These are phyloP conservation scores for Fistulinella staudtii DNA, from an alignment of 1,284 basidiomycete genomes.

Conservation along the genomic window DNA sequence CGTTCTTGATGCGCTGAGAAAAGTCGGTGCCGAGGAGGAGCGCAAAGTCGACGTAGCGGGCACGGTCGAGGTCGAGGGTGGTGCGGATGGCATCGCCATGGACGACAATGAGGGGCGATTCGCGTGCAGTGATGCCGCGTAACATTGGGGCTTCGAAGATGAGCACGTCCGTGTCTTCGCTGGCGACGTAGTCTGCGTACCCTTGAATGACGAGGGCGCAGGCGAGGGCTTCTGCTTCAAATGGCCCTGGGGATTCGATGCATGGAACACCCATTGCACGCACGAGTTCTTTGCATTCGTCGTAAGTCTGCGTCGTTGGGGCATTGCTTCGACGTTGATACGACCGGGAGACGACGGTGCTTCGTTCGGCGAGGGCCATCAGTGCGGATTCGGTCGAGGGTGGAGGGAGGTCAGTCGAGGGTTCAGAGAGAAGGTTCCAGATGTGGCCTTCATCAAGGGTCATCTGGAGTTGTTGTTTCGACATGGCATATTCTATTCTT, in stretches of 20 bases:
- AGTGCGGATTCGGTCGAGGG: constrained; percentile 30
- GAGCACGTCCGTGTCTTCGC: constrained; percentile 84
- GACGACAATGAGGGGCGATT: constrained; percentile 57
- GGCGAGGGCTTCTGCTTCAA: constrained; percentile 82
- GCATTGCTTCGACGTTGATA: constrained; percentile 57
- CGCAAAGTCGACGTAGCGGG: constrained; percentile 74
- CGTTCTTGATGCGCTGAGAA: constrained; percentile 71
- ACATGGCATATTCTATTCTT: constrained; percentile 49
- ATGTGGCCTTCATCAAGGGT: constrained; percentile 58
- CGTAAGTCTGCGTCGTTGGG: constrained; percentile 59
- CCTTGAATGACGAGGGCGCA: constrained; percentile 70
- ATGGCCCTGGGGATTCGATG: constrained; percentile 60
- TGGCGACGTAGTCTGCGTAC: constrained; percentile 78
- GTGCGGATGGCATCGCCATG: constrained; percentile 62
- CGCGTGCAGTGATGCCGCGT: constrained; percentile 62
- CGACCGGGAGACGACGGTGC: constrained; percentile 53
- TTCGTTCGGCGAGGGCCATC: constrained; percentile 44
- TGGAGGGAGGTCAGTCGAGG: constrained; percentile 6
- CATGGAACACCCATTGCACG: constrained; percentile 75
- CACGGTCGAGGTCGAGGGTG: constrained; percentile 51
- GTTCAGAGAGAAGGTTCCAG: constrained; percentile 47
- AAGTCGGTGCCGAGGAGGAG: constrained; percentile 89
- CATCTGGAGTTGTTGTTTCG: constrained; percentile 61
- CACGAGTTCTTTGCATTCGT: constrained; percentile 61
- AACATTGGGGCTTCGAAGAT: constrained; percentile 76